Conservation (phyloP, 2,329 filamentous ascomycete genomes). For the Paramyrothecium roridum region DNA sequence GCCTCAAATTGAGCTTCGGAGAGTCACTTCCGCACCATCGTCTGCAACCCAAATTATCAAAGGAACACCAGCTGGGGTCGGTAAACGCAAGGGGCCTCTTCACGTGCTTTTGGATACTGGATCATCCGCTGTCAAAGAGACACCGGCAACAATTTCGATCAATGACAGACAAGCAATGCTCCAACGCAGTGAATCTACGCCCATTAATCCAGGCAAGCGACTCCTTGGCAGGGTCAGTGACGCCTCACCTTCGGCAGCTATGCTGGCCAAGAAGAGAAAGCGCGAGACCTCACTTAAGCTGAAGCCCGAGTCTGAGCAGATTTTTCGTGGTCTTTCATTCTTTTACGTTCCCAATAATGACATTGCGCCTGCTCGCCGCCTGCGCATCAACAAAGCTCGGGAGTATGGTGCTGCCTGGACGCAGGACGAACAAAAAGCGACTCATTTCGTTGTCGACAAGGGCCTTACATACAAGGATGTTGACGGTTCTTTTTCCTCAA, state of each 20-base stretch:
- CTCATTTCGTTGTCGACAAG: constrained; percentile 78
- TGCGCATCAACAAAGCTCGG: constrained; percentile 71
- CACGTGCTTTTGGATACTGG: constrained; percentile 12
- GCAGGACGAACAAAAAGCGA: constrained; percentile 56
- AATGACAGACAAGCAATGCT: constrained; percentile 11
- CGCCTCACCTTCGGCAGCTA: constrained; percentile 19
- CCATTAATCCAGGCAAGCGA: constrained; percentile 16
- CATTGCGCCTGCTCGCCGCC: constrained; percentile 60
- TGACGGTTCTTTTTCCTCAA: constrained; percentile 36
- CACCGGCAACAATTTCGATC: constrained; percentile 21
- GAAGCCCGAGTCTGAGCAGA: constrained; percentile 48
- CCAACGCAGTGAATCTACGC: constrained; percentile 26
- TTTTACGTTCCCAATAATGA: constrained; percentile 84
- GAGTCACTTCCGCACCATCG: constrained; percentile 7
- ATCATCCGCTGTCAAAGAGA: constrained; percentile 18
- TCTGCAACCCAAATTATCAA: constrained; percentile 18
- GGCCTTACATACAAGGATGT: constrained; percentile 62
- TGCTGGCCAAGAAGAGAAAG: constrained; percentile 43
- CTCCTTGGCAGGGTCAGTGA: constrained; percentile 3
- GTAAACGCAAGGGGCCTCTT: constrained; percentile 15
- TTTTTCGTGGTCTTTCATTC: constrained; percentile 61
- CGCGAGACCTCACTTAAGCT: constrained; percentile 34
- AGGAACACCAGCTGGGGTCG: constrained; percentile 22
- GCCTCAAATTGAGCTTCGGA: constrained; percentile 4
- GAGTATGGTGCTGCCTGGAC: constrained; percentile 75